These are phyloP conservation scores for Clavispora phyllophila DNA, from an alignment of 805 yeast species.

Conservation along the genomic window DNA sequence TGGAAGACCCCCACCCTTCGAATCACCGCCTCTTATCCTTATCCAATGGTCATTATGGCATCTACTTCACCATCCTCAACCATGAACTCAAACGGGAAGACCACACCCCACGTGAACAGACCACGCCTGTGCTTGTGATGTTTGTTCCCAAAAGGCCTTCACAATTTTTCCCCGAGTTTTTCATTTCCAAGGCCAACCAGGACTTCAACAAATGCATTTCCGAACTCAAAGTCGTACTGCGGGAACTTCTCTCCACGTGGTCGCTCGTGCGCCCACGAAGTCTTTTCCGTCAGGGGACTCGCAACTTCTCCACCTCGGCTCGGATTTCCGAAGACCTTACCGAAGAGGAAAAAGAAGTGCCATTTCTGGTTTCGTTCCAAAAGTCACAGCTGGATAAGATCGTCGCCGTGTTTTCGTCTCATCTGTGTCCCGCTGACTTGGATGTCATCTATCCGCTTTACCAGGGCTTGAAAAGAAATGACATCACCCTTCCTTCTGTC, in stretches of 20 bases:
- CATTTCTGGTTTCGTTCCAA: constrained; percentile 18
- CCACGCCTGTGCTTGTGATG: constrained; percentile 6
- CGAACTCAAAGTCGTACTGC: constrained; percentile 19
- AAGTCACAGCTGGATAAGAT: constrained; percentile 19
- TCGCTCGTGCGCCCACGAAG: constrained; percentile 13
- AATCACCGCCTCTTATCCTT: constrained; percentile 22
- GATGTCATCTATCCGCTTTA: constrained; percentile 36
- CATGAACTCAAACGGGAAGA: constrained; percentile 25
- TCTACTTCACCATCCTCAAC: constrained; percentile 36
- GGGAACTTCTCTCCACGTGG: constrained; percentile 18
- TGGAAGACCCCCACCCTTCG: constrained; percentile 24
- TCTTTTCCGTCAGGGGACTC: constrained; percentile 5
- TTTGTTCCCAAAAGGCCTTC: constrained; percentile 2
- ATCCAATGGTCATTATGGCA: constrained; percentile 39
- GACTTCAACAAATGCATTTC: constrained; percentile 24
- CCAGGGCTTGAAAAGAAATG: constrained; percentile 36
- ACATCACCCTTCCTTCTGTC: constrained; percentile 42
- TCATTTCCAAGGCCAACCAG: constrained; percentile 28
- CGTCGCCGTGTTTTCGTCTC: constrained; percentile 11
- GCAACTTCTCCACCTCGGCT: constrained; percentile 7
- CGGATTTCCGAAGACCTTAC: not conserved
- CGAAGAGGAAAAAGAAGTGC: constrained; percentile 2
- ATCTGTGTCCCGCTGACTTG: constrained; percentile 18
- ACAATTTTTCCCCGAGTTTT: constrained; percentile 16
- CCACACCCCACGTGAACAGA: constrained; percentile 3